A percentile compares a stretch with the other conserved stretches of the same genome.
These are phyloP conservation scores for Lachancea thermotolerans DNA, from an alignment of 805 yeast genomes.

Conservation along the genomic window DNA sequence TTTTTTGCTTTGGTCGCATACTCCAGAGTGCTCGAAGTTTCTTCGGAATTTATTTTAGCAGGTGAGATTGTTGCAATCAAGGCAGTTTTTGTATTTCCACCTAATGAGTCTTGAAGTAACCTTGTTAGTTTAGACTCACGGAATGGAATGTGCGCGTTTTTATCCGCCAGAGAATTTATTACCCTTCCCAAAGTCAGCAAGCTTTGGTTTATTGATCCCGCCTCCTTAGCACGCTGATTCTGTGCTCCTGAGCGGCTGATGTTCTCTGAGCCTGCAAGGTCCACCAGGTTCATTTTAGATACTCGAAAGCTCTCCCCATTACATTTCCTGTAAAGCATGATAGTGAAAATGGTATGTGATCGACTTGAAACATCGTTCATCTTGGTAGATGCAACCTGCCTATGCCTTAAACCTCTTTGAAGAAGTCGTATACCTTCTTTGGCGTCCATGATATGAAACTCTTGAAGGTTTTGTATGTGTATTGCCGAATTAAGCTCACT, in stretches of 20 bases:
- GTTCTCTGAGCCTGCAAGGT: slow-evolving; percentile 93
- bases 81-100: slow-evolving; percentile 83
- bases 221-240: slow-evolving; percentile 82
- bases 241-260: slow-evolving; percentile 82
- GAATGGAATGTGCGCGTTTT: slow-evolving; percentile 71
- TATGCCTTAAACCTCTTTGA: slow-evolving; percentile 47
- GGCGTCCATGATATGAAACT: slow-evolving; percentile 47
- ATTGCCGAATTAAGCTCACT: slow-evolving; percentile 31
- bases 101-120: slow-evolving; percentile 71
- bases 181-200: slow-evolving; percentile 83
- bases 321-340: slow-evolving; percentile 48
- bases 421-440: slow-evolving; percentile 50
- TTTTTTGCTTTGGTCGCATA: slow-evolving; percentile 84
- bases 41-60: slow-evolving; percentile 68
- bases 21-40: slow-evolving; percentile 77
- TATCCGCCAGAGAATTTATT: slow-evolving; percentile 64
- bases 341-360: slow-evolving; percentile 71
- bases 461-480: slow-evolving; percentile 58
- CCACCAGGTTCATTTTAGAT: slow-evolving; percentile 81
- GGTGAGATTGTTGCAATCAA: slow-evolving; percentile 85
- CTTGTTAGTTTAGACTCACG: slow-evolving; percentile 75
- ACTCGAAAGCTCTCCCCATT: slow-evolving; percentile 42
- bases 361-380: slow-evolving; percentile 69
- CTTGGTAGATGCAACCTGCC: slow-evolving; percentile 67
- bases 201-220: slow-evolving; percentile 88